A percentile compares a stretch with the other conserved stretches of the same genome.
Conservation (phyloP, 2,329 filamentous ascomycete genomes). For the Apiospora arundinis region DNA sequence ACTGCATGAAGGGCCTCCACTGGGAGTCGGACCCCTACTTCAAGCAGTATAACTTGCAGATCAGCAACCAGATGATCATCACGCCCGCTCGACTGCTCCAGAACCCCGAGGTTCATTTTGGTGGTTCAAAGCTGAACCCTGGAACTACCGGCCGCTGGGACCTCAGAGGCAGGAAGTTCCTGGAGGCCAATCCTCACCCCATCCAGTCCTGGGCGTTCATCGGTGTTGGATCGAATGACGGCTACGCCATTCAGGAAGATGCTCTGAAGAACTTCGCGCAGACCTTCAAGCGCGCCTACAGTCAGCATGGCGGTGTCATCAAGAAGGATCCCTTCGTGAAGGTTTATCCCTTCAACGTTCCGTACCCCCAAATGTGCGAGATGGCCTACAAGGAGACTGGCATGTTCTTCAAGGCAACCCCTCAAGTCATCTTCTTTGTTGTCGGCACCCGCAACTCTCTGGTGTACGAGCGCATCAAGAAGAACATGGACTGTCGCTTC, state of each 20-base stretch:
- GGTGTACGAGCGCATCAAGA: constrained; percentile 86
- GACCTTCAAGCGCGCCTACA: constrained; percentile 53
- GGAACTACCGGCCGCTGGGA: constrained; percentile 82
- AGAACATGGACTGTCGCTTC: constrained; percentile 82
- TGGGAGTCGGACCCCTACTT: constrained; percentile 76
- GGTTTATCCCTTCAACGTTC: constrained; percentile 41
- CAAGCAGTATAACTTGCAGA: constrained; percentile 73
- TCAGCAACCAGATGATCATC: constrained; percentile 68
- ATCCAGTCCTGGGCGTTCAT: constrained; percentile 80
- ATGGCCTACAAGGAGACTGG: constrained; percentile 62
- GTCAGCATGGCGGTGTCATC: constrained; percentile 57
- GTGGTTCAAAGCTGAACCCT: constrained; percentile 62
- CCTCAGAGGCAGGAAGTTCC: constrained; percentile 81
- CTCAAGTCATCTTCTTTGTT: constrained; percentile 82
- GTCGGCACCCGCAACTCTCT: constrained; percentile 73
- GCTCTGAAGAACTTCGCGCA: constrained; percentile 64
- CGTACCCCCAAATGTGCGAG: constrained; percentile 59
- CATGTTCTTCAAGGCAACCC: constrained; percentile 58
- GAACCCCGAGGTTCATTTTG: constrained; percentile 75
- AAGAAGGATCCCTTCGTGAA: constrained; percentile 43
- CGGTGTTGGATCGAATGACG: constrained; percentile 51
- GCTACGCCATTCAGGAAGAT: constrained; percentile 56
- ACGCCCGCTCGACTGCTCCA: constrained; percentile 75
- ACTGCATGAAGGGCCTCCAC: constrained; percentile 69
- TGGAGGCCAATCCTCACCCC: constrained; percentile 64